These are phyloP conservation scores for Yamadazyma oceani DNA, from an alignment of 1,139 yeast species.

Conservation along the genomic window DNA sequence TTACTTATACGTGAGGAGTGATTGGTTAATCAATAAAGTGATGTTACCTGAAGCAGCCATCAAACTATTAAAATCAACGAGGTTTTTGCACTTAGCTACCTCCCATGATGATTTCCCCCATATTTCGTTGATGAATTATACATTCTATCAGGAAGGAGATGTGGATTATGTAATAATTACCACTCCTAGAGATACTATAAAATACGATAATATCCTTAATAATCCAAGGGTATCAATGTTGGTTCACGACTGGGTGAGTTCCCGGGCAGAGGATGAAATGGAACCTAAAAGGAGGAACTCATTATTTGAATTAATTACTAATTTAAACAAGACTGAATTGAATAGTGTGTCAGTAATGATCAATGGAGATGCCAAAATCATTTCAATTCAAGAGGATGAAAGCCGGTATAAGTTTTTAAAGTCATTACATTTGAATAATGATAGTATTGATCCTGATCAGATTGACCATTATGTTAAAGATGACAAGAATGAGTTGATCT, in stretches of 20 bases:
- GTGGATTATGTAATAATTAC: conserved; percentile 61
- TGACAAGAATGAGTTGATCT: conserved; percentile 62
- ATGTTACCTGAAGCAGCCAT: conserved; percentile 59
- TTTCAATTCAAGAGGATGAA: conserved; percentile 30
- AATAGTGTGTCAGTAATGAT: conserved; percentile 79
- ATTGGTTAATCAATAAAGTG: conserved; percentile 6
- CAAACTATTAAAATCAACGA: conserved; percentile 53
- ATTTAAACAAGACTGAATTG: conserved; percentile 72
- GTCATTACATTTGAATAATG: conserved; percentile 56
- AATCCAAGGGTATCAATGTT: conserved; percentile 79
- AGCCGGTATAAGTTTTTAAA: conserved; percentile 53
- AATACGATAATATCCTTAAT: conserved; percentile 60
- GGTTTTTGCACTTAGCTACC: conserved; percentile 82
- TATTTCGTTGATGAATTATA: conserved; percentile 85
- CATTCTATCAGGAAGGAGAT: conserved; percentile 49
- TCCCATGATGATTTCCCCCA: conserved; percentile 69
- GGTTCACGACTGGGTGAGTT: conserved; percentile 84
- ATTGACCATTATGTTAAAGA: conserved; percentile 49
- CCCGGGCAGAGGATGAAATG: conserved; percentile 31
- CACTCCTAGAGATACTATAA: conserved; percentile 67
- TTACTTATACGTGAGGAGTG: too few relatives aligned
- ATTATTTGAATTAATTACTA: conserved; percentile 63
- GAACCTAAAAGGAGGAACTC: conserved; percentile 37
- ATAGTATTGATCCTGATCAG: conserved; percentile 70
- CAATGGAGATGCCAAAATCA: conserved; percentile 64